Conservation (phyloP, 768 basidiomycete genomes). For the Phylloporus sp. region DNA sequence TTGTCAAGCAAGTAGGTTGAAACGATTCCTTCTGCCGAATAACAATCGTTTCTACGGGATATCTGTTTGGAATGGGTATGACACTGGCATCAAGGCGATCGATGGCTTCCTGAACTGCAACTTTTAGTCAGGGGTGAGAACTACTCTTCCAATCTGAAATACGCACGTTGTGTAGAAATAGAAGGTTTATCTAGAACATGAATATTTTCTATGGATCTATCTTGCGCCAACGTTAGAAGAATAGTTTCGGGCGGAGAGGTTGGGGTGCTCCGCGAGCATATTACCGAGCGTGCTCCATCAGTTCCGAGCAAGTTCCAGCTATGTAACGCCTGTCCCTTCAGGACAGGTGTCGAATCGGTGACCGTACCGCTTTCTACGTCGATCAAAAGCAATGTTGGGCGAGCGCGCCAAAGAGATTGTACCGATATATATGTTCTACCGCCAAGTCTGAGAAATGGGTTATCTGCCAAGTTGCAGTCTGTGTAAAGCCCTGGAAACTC, state of each 20-base stretch:
- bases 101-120: constrained; percentile 42
- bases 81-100: constrained; percentile 39
- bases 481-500: constrained; percentile 66
- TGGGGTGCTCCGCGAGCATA: constrained; percentile 51
- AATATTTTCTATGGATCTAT: constrained; percentile 26
- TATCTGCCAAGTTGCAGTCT: constrained; percentile 41
- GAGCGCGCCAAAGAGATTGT: constrained; percentile 53
- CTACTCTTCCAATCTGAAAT: neutral
- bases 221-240: constrained; percentile 38
- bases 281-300: constrained; percentile 38
- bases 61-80: constrained; percentile 46
- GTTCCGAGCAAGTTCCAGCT: constrained; percentile 57
- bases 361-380: constrained; percentile 39
- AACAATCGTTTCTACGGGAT: constrained; percentile 54
- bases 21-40: constrained; percentile 32
- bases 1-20: constrained; percentile 45
- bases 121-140: neutral
- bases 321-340: constrained; percentile 23
- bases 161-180: constrained; percentile 39
- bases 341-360: constrained; percentile 26
- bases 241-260: constrained; percentile 46
- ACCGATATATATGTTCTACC: constrained; percentile 26
- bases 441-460: constrained; percentile 37
- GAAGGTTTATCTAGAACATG: constrained; percentile 41
- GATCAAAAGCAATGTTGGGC: constrained; percentile 47